These are phyloP conservation scores for Apiospora sp. DNA, from an alignment of 2,329 filamentous ascomycete genomes.

Conservation along the genomic window DNA sequence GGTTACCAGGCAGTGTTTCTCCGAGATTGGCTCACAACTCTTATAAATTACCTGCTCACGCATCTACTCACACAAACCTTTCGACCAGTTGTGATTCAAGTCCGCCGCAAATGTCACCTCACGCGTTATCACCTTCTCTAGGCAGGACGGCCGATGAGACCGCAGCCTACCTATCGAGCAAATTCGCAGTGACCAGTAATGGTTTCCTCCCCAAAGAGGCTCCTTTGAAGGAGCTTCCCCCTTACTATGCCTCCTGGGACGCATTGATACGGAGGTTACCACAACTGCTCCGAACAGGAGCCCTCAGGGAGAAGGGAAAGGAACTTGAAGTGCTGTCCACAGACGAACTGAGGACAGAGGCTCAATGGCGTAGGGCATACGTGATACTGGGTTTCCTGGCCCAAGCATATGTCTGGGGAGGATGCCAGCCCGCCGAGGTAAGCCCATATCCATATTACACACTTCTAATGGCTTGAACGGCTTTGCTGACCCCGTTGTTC, in stretches of 20 bases:
- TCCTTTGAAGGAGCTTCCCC: conserved; percentile 71
- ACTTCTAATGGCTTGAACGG: no score
- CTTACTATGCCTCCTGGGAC: conserved; percentile 86
- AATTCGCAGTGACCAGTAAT: conserved; percentile 57
- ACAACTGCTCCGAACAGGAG: conserved; percentile 67
- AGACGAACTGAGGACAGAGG: conserved; percentile 65
- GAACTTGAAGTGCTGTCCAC: conserved; percentile 75
- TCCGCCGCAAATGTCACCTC: conserved; percentile 49
- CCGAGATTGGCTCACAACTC: neutral
- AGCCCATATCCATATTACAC: conserved; percentile 28
- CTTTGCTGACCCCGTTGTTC: neutral
- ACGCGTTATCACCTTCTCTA: conserved; percentile 44
- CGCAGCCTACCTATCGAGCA: conserved; percentile 36
- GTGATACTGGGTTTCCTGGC: conserved; percentile 79
- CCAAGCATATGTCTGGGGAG: conserved; percentile 91
- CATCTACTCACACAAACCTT: neutral
- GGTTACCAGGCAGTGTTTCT: neutral
- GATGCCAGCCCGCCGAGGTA: conserved; percentile 76
- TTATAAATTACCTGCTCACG: neutral
- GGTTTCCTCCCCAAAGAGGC: conserved; percentile 79
- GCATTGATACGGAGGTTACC: conserved; percentile 72
- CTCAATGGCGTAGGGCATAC: conserved; percentile 85
- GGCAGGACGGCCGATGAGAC: conserved; percentile 29
- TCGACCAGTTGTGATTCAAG: neutral
- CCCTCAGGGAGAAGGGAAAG: conserved; percentile 70